Evolutionary conservation across 192 early-diverging fungal genomes (phyloP), one percentile per base, ranked within the genome.

Genomic region (Podila epigama): DNA sequence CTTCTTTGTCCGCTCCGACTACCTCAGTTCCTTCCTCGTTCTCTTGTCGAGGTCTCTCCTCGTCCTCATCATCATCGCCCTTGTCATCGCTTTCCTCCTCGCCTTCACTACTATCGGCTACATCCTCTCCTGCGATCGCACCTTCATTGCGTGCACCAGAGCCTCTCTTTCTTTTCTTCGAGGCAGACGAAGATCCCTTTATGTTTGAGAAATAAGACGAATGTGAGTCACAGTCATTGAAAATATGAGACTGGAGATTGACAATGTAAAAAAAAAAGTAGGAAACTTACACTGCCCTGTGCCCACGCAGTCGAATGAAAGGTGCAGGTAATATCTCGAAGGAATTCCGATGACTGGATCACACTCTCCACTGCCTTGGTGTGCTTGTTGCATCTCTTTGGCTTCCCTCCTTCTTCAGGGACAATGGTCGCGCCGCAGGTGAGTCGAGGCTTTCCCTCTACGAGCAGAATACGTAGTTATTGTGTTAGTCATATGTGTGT

Each of bases 371-470:
- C 28, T 4, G 22, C 50, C 50, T 51, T 51, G 22, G 28, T 27
- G 28, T 51, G 50, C 50, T 51, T 51, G 28, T 51, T 51, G 50
- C 50, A 51, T 22, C 50, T 6, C 50, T 51, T 51, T n/a, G 50
- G 11, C 50, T 22, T 51, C 28, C 50, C 50, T 51, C 50, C 50
- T 27, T 51, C 50, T 27, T 51, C 28, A 15, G 50, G 50, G 28
- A 27, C 50, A 51, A 51, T 51, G 50, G 22, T 51, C 28, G 50
- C 50, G 4, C 28, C 22, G 50, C 50, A 51, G 20, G 50, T 51
- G 50, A 51, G 50, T 51, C 50, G 50, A 51, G 50, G 50, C 28
- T 51, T 51, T n/a, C 50, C 50, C 28, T 51, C 50, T 51, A 10
- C 22, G 50, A 27, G 50, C 20, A 51, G 50, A 6, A 27, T 27